Percentiles rank a stretch among this genome's conserved stretches.
phyloP scores from a whole-genome alignment of 2,329 filamentous ascomycete genomes.

The Dactylonectria macrodidyma region DNA sequence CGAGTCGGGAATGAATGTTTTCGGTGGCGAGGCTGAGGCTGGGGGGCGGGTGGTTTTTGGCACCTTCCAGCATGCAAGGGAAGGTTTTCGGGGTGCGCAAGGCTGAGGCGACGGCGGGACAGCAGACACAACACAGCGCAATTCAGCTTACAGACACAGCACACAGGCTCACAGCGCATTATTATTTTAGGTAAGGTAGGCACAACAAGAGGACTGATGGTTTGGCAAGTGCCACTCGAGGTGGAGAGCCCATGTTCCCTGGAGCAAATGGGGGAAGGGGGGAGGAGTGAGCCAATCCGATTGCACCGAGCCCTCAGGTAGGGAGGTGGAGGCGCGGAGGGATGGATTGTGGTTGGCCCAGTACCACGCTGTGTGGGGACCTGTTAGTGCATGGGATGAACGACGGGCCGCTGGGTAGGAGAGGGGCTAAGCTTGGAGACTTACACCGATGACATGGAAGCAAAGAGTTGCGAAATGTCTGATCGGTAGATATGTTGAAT shows the following conservation, averaged over 20 bases:
- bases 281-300: slow-evolving; percentile 2
- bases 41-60: slow-evolving; percentile 13
- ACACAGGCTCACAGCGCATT: neutral
- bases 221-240: slow-evolving; percentile 10
- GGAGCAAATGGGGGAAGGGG: slow-evolving; percentile 2
- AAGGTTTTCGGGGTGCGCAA: slow-evolving; percentile 40
- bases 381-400: neutral
- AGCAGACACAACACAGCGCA: neutral
- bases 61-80: slow-evolving; percentile 5
- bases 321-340: neutral
- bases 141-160: neutral
- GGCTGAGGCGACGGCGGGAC: slow-evolving; percentile 37
- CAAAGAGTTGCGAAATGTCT: neutral
- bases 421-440: neutral
- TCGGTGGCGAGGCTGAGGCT: slow-evolving; percentile 46
- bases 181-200: too few species aligned
- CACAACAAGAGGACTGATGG: too few species aligned
- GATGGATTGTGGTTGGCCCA: neutral
- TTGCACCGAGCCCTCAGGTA: neutral
- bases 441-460: neutral
- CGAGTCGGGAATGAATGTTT: neutral
- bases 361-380: neutral
- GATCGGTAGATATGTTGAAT: too few species aligned
- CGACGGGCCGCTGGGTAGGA: neutral
- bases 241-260: neutral